Base-by-base conservation (phyloP, 495 filamentous ascomycete species). In the Daldinia concentrica region DNA sequence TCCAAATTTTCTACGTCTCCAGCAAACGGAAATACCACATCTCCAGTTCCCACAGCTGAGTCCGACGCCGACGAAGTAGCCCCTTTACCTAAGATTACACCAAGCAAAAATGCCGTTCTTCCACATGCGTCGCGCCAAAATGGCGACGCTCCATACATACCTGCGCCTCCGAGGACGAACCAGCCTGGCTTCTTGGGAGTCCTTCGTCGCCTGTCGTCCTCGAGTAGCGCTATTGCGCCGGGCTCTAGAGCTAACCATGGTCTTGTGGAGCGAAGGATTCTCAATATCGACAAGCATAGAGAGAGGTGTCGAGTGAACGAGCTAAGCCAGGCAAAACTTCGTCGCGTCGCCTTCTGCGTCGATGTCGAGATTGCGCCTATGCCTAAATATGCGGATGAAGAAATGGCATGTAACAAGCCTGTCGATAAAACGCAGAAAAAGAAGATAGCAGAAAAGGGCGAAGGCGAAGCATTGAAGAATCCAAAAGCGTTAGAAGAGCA, bases 261-360 rank as follows among this genome's bases (percentile, higher is more conserved):
- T 68, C 36, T 90, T 78, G 95, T 93, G 63, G 89, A 92, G 68
- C 85, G 95, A 45, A 87, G 85, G 64, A 88, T 97, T 19, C 84
- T 98, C 84, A 99, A 99, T 75, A 83, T 97, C 41, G 93, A 99
- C 74, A 87, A 80, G 22, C 85, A 89, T 69, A 86, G 95, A 32
- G 90, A 96, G 74, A 82, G 95, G 43, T 95, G 93, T 76, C 85
- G 86, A 15, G 88, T 98, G 27, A 83, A 88, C 29, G 93, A 95
- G 68, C 80, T 99, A 22, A 89, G 95, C 65, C 89, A 91, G 66
- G 87, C 86, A 17, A 97, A 95, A 68, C 80, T 99, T 34, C 86
- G 93, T 22, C 86, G 92, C 36, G 95, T 99, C 1, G 92, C 94
- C 1, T 99, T 99, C 73, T 97, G 92, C 71, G 95, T 99, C 4